Base-by-base conservation (phyloP, 78 protist genomes). In the Mastigamoeba balamuthi region DNA sequence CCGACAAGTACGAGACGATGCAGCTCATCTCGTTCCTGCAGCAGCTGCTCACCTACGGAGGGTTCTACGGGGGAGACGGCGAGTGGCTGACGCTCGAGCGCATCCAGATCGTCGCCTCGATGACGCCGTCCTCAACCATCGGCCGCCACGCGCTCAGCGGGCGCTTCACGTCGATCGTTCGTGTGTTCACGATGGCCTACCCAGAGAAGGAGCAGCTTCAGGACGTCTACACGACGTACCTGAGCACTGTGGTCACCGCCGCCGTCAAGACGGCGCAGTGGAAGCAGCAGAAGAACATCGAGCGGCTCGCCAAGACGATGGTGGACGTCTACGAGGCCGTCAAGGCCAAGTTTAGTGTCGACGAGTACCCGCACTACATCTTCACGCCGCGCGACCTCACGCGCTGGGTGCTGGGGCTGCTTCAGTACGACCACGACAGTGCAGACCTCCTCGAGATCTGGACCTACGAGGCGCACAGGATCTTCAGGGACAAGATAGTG, bases 351-450 rank as follows among this genome's bases (percentile, higher is more conserved):
- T 89, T 82, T 69, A 66, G 81, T 6, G 80, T 41, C 17, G 93
- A 90, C 43, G 84, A 72, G 35, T 72, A 74, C 27, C 36, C 84
- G 10, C 95, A 91, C 66, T 93, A 93, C 81, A 6, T 87, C 38
- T 91, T 84, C 66, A 81, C 88, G 2, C 95, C 97, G 1, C 87
- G 94, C 27, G 93, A 89, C 64, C 44, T 93, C 30, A 86, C 94
- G 39, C n/a, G 37, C 7, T 86, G 92, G 91, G 69, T 58, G 7
- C 6, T 68, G 29, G 71, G 71, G 7, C 52, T 89, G 38, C 39
- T 77, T 27, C 70, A 78, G 6, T 88, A 83, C 64, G 82, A 81
- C 68, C 63, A 64, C 40, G 41, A 38, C 35, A 7, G 6, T 6
- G 3, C 4, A 4, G 66, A 44, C 37, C 29, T 77, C 9, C 4